Evolutionary conservation across 495 filamentous ascomycete species (phyloP), one percentile per base, ranked within the genome.

Genomic region (Trichoderma orchidacearum): DNA sequence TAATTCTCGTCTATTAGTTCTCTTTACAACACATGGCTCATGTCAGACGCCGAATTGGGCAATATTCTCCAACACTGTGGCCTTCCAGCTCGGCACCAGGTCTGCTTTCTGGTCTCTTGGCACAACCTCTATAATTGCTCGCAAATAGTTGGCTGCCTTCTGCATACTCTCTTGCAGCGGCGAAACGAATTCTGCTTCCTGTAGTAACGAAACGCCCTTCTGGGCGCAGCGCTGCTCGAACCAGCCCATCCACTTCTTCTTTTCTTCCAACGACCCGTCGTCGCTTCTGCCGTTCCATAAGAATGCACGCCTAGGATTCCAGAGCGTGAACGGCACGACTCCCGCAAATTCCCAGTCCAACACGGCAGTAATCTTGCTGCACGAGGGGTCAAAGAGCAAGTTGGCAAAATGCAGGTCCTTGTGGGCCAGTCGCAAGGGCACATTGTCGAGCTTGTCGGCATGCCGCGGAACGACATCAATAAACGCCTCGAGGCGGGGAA

Each of bases 401-500:
- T 72, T 71, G 2, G 60, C 68, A 53, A 71, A 69, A 56, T 71
- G 69, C 45, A 73, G 56, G 58, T 73, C 68, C 55, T 67, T 69
- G 57, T 73, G 70, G 8, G 66, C 64, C 9, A 72, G 57, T 3
- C 62, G n/a, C 30, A 61, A 61, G 9, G 30, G 38, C 9, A 60
- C 62, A 1, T 56, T 21, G 54, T 71, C 63, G 12, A 72, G 62
- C 55, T n/a, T n/a, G n/a, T 41, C 36, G 5, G 36, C n/a, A 41
- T 17, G n/a, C 8, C 12, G 34, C 5, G 56, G 23, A 6, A 64
- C 34, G 41, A 28, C 54, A 13, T 29, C 35, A 11, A 56, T 17
- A 25, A 66, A 66, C 3, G 58, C 56, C 35, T 57, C 27, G 13
- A 72, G 57, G 5, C 60, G 64, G 1, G 62, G 60, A 13, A 68